Evolutionary conservation across 345 rosid species (phyloP).

Genomic region (Gossypium sturtianum): DNA sequence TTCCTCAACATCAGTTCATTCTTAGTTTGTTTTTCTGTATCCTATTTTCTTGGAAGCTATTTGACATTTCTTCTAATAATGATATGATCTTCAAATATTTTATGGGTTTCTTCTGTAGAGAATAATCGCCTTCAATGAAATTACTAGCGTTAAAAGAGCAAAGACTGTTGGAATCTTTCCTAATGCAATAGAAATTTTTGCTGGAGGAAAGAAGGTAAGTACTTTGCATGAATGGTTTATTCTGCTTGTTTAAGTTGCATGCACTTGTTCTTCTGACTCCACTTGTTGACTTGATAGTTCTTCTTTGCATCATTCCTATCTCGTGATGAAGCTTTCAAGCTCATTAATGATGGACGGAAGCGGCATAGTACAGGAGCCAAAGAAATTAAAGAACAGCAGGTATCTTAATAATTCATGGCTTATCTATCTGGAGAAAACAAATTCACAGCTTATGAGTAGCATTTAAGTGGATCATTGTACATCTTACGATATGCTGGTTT

Average conservation of each 20-base stretch:
- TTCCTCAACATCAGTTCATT: conserved; percentile 4
- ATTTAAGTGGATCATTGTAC: background rate
- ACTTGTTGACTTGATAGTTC: conserved; percentile 27
- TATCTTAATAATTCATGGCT: conserved; percentile 14
- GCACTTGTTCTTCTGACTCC: background rate
- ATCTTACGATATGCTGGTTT: background rate
- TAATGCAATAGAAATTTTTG: conserved; percentile 83
- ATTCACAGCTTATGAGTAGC: background rate
- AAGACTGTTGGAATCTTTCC: conserved; percentile 96
- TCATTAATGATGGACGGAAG: conserved; percentile 55
- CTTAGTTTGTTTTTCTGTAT: background rate
- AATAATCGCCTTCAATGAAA: conserved; percentile 58
- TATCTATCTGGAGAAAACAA: background rate
- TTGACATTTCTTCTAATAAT: background rate
- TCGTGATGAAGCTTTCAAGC: conserved; percentile 61
- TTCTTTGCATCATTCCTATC: conserved; percentile 71
- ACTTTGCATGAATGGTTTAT: conserved; percentile 2
- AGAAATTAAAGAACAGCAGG: conserved; percentile 45
- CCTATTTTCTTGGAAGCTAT: conserved; percentile 1
- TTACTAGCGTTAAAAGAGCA: conserved; percentile 77
- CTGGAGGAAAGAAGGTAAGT: conserved; percentile 78
- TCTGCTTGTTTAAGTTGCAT: background rate
- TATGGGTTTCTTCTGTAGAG: conserved; percentile 44
- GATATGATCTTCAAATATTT: conserved; percentile 11
- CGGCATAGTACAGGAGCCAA: conserved; percentile 29